Evolutionary conservation across 306 rosid species (phyloP), one percentile per base, ranked within the genome.

Genomic region (Arachis hypogaea): DNA sequence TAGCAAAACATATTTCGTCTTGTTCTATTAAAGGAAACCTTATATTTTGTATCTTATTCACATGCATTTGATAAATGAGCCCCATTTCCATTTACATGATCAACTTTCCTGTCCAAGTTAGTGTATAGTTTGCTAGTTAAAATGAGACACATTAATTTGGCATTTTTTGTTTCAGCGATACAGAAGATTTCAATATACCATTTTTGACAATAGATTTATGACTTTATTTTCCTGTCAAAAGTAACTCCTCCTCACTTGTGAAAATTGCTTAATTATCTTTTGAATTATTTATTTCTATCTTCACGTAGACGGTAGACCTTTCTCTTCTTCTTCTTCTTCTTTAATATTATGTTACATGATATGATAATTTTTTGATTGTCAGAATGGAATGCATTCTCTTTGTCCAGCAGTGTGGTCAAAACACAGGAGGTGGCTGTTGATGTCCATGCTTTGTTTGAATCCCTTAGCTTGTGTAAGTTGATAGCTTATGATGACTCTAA

Each of bases 381-480:
- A 92, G 99, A 92, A 89, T 73, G 93, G 99, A 45, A 75, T 94
- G 95, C 99, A 94, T 63, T 94, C 99, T 71, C 93, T 94, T 71
- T 94, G 99, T 81, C 99, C 99, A 60, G 99, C 97, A 49, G 96
- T 94, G 77, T 92, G 96, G 99, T 92, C 99, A 54, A 94, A 94
- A 80, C 97, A 94, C 80, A 86, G 96, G 80, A 84, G 99, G 80
- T 94, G 99, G 99, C 89, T 92, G 65, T 82, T 94, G 78, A 94
- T 90, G 97, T 89, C 97, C 64, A 92, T 92, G 97, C 88, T 94
- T 66, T 88, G 97, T 79, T 86, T 94, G 86, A 94, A 92, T 68
- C 99, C 97, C 67, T 18, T 90, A 62, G 83, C 96, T 36, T 94
- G 99, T 87, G 99, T 94, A 92, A 94, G 99, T 92, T 78, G 72